These are phyloP conservation scores for Leptosphaerulina australis DNA, from an alignment of 2,329 filamentous ascomycete species.

Conservation along the genomic window DNA sequence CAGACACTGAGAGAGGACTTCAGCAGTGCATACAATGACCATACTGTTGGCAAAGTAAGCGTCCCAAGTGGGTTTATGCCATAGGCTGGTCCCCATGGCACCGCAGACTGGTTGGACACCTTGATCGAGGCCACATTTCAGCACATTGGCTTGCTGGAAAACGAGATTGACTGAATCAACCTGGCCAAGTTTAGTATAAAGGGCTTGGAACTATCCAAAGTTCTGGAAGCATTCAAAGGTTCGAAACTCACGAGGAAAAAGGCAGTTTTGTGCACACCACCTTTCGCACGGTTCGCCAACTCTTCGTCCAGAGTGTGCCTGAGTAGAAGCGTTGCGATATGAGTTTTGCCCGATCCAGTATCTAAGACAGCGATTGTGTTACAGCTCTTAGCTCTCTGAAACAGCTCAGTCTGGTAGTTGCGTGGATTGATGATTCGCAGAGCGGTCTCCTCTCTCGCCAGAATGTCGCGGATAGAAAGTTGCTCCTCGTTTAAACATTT, in stretches of 20 bases:
- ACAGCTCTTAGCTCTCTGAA: conserved; percentile 79
- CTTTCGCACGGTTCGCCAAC: conserved; percentile 68
- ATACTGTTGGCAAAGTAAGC: conserved; percentile 68
- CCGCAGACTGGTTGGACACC: conserved; percentile 77
- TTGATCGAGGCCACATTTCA: conserved; percentile 80
- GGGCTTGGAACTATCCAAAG: too few relatives aligned
- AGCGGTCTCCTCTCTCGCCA: conserved; percentile 59
- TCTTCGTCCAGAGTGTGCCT: conserved; percentile 78
- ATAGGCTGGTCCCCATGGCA: conserved; percentile 65
- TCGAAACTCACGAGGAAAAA: conserved; percentile 75
- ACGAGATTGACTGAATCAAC: conserved; percentile 88
- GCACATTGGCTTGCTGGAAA: conserved; percentile 84
- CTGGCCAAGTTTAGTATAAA: conserved; percentile 45
- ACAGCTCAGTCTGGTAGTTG: conserved; percentile 91
- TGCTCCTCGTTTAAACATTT: conserved; percentile 52
- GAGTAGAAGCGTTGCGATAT: conserved; percentile 89
- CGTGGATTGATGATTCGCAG: conserved; percentile 76
- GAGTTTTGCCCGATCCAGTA: conserved; percentile 93
- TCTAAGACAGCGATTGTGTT: conserved; percentile 94
- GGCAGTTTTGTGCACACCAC: conserved; percentile 67
- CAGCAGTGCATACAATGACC: conserved; percentile 91
- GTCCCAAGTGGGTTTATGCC: conserved; percentile 66
- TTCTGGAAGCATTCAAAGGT: too few relatives aligned
- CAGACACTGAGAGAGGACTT: conserved; percentile 80
- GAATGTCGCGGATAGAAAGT: conserved; percentile 60